Evolutionary conservation across 2,329 filamentous ascomycete genomes (phyloP).

Genomic region (Cercospora zeae-maydis): DNA sequence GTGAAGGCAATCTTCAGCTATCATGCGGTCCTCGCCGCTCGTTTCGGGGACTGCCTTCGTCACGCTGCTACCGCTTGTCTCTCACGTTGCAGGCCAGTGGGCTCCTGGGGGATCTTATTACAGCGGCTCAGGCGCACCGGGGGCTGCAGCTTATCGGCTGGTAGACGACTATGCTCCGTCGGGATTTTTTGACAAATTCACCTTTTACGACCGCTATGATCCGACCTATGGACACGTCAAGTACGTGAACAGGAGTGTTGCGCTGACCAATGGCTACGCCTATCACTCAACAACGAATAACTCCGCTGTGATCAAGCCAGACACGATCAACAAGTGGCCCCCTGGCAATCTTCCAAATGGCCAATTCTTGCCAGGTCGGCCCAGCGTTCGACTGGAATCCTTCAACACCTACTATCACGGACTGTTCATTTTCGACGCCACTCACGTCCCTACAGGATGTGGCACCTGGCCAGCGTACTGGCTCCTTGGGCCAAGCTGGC

Average conservation of each 20-base stretch:
- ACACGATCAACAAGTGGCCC: conserved; percentile 44
- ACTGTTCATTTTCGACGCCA: conserved; percentile 40
- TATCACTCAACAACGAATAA: conserved; percentile 18
- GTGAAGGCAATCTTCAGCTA: conserved; percentile 7
- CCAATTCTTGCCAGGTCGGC: conserved; percentile 25
- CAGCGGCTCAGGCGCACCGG: conserved; percentile 31
- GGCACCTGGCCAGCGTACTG: conserved; percentile 44
- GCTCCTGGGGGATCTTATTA: conserved; percentile 28
- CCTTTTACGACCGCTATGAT: conserved; percentile 34
- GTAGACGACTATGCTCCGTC: conserved; percentile 34
- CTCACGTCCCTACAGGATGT: conserved; percentile 40
- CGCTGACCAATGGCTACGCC: conserved; percentile 35
- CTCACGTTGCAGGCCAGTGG: conserved; percentile 26
- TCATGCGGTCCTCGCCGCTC: conserved; percentile 29
- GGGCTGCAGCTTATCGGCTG: conserved; percentile 29
- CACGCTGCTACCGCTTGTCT: conserved; percentile 21
- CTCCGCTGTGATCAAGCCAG: conserved; percentile 36
- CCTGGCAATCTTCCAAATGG: conserved; percentile 24
- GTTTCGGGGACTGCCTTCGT: conserved; percentile 25
- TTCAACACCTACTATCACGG: conserved; percentile 40
- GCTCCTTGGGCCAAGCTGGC: conserved; percentile 48
- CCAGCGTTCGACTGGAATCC: conserved; percentile 37
- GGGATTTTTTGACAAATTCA: conserved; percentile 38
- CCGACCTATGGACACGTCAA: conserved; percentile 37
- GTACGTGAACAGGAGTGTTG: conserved; percentile 43